These are phyloP conservation scores for Babesia bigemina DNA, from an alignment of 169 alveolate genomes.

Conservation along the genomic window DNA sequence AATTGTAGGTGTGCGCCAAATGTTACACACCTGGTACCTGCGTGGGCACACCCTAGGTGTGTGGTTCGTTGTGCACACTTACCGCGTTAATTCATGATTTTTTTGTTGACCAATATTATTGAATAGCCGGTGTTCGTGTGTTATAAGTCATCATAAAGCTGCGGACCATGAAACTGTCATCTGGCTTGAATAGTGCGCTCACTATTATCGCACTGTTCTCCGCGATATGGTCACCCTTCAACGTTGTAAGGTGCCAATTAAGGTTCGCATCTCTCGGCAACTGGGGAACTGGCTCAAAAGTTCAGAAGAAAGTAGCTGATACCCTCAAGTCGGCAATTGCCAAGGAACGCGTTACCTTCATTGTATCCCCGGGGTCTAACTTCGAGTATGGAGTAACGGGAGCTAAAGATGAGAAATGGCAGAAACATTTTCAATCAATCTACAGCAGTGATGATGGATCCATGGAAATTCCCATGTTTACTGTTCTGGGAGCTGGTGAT, in stretches of 20 bases:
- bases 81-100: background rate
- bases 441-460: conserved; percentile 80
- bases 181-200: background rate
- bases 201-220: conserved; percentile 6
- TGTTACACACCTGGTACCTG: no score
- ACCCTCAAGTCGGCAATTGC: conserved; percentile 77
- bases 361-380: conserved; percentile 86
- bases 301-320: conserved; percentile 79
- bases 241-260: conserved; percentile 71
- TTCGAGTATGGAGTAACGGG: conserved; percentile 83
- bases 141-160: background rate
- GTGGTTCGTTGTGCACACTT: conserved; percentile 51
- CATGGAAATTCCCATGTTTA: conserved; percentile 83
- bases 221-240: conserved; percentile 5
- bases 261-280: conserved; percentile 85
- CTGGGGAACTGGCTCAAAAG: conserved; percentile 82
- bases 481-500: conserved; percentile 86
- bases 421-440: conserved; percentile 75
- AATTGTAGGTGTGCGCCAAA: no score
- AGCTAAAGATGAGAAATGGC: conserved; percentile 78
- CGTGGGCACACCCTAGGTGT: conserved; percentile 10
- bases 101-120: background rate
- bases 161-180: conserved; percentile 16
- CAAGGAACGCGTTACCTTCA: conserved; percentile 79
- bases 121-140: no score